A percentile compares a stretch with the other conserved stretches of the same genome.
Evolutionary conservation across 495 filamentous ascomycete species (phyloP).

Genomic region (Lophiostoma macrostomum): DNA sequence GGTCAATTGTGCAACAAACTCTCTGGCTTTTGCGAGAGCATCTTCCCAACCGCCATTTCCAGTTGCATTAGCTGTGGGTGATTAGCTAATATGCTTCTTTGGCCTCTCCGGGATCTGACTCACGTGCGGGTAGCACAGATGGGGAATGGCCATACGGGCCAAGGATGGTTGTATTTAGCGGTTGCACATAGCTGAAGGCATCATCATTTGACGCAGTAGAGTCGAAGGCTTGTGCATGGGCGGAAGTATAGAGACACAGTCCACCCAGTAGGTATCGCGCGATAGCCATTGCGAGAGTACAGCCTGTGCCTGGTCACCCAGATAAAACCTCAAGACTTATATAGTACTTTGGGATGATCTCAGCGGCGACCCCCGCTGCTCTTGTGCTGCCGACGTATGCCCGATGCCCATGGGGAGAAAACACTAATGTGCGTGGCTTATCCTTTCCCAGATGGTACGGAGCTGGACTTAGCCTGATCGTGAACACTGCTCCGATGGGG

Average conservation of each 20-base stretch:
- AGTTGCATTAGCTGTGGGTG: constrained; percentile 36
- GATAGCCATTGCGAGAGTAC: too few relatives aligned
- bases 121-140: constrained; percentile 12
- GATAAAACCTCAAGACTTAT: too few relatives aligned
- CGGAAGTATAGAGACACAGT: neutral
- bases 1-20: constrained; percentile 56
- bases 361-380: too few relatives aligned
- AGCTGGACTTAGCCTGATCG: too few relatives aligned
- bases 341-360: too few relatives aligned
- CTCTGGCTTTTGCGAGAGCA: constrained; percentile 44
- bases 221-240: constrained; percentile 2
- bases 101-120: neutral
- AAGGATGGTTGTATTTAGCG: constrained; percentile 9
- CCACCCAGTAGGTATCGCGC: neutral
- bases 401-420: too few relatives aligned
- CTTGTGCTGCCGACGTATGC: too few relatives aligned
- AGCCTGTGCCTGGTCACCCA: too few relatives aligned
- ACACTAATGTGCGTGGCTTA: too few relatives aligned
- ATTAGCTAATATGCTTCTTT: neutral
- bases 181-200: constrained; percentile 16
- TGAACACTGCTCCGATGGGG: too few relatives aligned
- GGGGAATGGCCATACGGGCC: constrained; percentile 9
- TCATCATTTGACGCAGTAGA: neutral
- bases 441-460: too few relatives aligned
- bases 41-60: constrained; percentile 20